Conservation (phyloP, 2,329 filamentous ascomycete species). For the Aspergillus fructus region DNA sequence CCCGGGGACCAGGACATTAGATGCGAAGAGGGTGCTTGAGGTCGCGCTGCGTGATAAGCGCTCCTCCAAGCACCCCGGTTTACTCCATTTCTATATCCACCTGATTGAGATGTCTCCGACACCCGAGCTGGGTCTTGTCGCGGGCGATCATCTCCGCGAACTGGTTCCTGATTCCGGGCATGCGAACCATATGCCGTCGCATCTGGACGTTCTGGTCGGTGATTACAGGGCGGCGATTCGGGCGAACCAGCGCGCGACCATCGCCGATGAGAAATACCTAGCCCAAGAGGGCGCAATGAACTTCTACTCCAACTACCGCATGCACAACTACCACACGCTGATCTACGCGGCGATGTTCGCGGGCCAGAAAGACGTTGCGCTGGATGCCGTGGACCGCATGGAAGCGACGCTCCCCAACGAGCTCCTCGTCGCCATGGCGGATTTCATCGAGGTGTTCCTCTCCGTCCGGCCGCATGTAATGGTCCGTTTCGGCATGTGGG, state of each 20-base stretch:
- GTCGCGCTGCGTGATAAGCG: constrained; percentile 52
- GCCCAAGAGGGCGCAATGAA: constrained; percentile 58
- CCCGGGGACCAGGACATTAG: constrained; percentile 55
- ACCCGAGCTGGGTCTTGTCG: constrained; percentile 62
- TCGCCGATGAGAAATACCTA: constrained; percentile 67
- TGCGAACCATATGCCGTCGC: constrained; percentile 73
- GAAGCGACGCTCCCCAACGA: constrained; percentile 63
- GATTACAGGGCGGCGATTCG: constrained; percentile 67
- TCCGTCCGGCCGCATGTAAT: constrained; percentile 67
- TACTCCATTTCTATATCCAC: constrained; percentile 75
- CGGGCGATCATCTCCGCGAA: constrained; percentile 61
- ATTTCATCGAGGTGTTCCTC: constrained; percentile 73
- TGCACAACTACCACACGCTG: constrained; percentile 72
- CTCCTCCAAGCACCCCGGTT: constrained; percentile 61
- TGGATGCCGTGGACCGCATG: constrained; percentile 60
- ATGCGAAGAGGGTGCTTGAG: constrained; percentile 61
- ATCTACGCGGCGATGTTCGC: constrained; percentile 79
- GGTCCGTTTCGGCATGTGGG: constrained; percentile 72
- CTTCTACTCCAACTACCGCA: constrained; percentile 75
- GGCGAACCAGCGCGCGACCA: constrained; percentile 66
- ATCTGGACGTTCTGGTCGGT: constrained; percentile 71
- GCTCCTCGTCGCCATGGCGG: constrained; percentile 73
- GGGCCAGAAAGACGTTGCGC: constrained; percentile 61
- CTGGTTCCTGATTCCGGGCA: constrained; percentile 70
- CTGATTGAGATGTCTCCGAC: constrained; percentile 73